Evolutionary conservation across 2,329 filamentous ascomycete genomes (phyloP).

Genomic region (Pseudogymnoascus sp.): DNA sequence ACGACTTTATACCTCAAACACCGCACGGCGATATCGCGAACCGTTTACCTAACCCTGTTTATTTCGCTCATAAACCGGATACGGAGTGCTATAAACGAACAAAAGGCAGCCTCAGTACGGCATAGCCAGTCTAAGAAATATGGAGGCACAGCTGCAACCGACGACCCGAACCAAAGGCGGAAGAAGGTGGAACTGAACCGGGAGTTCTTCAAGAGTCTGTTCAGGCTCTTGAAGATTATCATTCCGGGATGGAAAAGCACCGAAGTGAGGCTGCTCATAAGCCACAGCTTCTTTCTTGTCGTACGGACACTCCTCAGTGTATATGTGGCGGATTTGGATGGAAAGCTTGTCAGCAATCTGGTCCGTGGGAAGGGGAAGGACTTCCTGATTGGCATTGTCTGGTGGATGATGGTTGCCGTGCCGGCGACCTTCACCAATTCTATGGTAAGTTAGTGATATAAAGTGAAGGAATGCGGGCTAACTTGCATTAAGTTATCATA

Average conservation of each 20-base stretch:
- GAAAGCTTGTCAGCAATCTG: constrained; percentile 82
- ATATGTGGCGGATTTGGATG: constrained; percentile 94
- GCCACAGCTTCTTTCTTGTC: constrained; percentile 90
- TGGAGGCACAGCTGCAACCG: constrained; percentile 42
- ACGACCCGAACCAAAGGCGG: constrained; percentile 37
- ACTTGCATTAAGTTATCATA: constrained; percentile 65
- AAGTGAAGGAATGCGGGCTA: not conserved
- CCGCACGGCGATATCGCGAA: constrained; percentile 74
- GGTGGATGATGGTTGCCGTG: constrained; percentile 98
- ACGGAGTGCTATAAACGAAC: constrained; percentile 84
- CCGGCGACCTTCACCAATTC: constrained; percentile 98
- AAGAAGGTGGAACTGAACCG: constrained; percentile 90
- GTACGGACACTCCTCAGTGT: constrained; percentile 86
- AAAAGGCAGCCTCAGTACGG: constrained; percentile 73
- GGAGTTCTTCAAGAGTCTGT: constrained; percentile 64
- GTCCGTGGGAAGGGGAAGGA: constrained; percentile 88
- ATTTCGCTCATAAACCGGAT: constrained; percentile 79
- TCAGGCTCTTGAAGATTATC: constrained; percentile 75
- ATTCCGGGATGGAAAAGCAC: constrained; percentile 86
- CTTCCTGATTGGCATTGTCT: constrained; percentile 80
- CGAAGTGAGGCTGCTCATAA: constrained; percentile 77
- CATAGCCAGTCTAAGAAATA: constrained; percentile 53
- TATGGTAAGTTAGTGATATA: constrained; percentile 59
- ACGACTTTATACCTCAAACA: constrained; percentile 69
- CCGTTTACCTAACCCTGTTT: constrained; percentile 76